Evolutionary conservation across 2,329 filamentous ascomycete species (phyloP).

Genomic region (Colletotrichum truncatum): DNA sequence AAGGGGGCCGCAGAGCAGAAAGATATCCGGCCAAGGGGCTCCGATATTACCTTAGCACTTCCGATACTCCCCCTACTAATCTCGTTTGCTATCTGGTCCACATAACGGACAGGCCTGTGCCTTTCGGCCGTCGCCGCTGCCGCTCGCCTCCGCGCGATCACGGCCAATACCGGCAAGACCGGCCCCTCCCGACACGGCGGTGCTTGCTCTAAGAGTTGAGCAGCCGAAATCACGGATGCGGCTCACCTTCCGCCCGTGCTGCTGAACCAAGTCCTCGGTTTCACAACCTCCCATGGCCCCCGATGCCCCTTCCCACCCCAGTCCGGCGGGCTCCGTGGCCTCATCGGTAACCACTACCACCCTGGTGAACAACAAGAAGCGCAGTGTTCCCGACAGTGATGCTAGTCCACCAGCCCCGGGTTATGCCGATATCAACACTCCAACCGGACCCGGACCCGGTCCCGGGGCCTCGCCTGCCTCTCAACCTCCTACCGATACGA

Average conservation of each 20-base stretch:
- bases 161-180: constrained; percentile 21
- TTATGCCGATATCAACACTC: constrained; percentile 7
- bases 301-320: constrained; percentile 30
- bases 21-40: not conserved
- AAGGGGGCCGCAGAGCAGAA: not conserved
- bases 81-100: not conserved
- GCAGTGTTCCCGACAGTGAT: constrained; percentile 9
- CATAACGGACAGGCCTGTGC: constrained; percentile 11
- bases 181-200: constrained; percentile 13
- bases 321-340: constrained; percentile 28
- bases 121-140: constrained; percentile 1
- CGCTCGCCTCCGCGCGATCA: constrained; percentile 12
- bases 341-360: constrained; percentile 21
- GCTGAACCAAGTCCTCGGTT: not conserved
- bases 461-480: constrained; percentile 17
- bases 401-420: constrained; percentile 20
- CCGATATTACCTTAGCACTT: not conserved
- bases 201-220: constrained; percentile 7
- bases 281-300: constrained; percentile 19
- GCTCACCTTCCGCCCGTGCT: not conserved
- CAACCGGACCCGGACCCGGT: not conserved
- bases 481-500: constrained; percentile 25
- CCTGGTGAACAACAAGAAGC: constrained; percentile 21
- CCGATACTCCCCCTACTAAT: not conserved
- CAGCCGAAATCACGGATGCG: not conserved